Evolutionary conservation across 2,329 filamentous ascomycete species (phyloP).

Genomic region (Huntiella abstrusa): DNA sequence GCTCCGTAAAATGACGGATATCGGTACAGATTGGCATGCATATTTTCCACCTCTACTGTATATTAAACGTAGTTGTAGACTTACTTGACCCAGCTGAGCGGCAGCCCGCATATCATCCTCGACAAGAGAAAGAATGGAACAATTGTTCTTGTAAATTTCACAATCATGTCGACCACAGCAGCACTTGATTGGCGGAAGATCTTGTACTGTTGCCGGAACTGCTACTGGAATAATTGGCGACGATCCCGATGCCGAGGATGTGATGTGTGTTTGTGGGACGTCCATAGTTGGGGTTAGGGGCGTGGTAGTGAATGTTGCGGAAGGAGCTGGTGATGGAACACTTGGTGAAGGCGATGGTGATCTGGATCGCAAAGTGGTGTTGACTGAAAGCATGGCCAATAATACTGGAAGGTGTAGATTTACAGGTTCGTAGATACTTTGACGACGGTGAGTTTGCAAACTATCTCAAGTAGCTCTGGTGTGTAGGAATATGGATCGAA

Average conservation of each 20-base stretch:
- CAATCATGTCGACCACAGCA: slow-evolving; percentile 76
- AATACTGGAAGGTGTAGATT: neutral
- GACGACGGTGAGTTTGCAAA: neutral
- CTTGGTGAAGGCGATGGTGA: slow-evolving; percentile 5
- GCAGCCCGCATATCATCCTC: slow-evolving; percentile 79
- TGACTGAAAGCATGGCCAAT: slow-evolving; percentile 3
- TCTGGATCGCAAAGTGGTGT: slow-evolving; percentile 3
- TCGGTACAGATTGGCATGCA: no score
- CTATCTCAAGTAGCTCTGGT: neutral
- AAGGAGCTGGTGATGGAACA: slow-evolving; percentile 5
- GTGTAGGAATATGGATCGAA: neutral
- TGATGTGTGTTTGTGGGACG: neutral
- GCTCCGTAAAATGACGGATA: no score
- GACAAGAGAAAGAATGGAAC: slow-evolving; percentile 54
- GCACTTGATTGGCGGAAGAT: slow-evolving; percentile 35
- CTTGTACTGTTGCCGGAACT: slow-evolving; percentile 10
- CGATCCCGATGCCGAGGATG: neutral
- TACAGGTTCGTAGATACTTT: slow-evolving; percentile 1
- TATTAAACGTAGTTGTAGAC: slow-evolving; percentile 19
- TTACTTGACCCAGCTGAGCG: slow-evolving; percentile 79
- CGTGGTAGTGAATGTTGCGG: slow-evolving; percentile 3
- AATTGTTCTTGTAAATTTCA: slow-evolving; percentile 64
- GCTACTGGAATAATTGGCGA: neutral
- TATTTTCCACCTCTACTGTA: no score
- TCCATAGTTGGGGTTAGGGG: slow-evolving; percentile 6